A percentile compares a stretch with the other conserved stretches of the same genome.
These are phyloP conservation scores for Inonotus hispidus DNA, from an alignment of 1,284 basidiomycete species.

Conservation along the genomic window DNA sequence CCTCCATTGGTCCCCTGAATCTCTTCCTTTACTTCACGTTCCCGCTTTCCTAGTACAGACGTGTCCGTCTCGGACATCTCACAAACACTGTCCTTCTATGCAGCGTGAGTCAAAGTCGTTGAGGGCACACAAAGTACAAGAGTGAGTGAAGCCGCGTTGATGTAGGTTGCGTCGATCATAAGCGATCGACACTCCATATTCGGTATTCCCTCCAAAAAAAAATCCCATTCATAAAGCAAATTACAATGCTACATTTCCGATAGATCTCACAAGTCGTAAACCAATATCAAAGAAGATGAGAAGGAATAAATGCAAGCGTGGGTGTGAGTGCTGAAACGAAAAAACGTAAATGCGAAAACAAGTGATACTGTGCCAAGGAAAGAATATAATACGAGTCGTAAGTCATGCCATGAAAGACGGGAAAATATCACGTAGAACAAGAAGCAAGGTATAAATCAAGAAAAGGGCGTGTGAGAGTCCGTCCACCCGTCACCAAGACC, in stretches of 20 bases:
- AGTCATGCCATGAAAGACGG: background rate
- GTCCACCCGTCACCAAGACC: background rate
- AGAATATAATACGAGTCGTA: background rate
- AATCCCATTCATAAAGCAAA: background rate
- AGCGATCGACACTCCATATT: background rate
- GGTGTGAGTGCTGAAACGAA: background rate
- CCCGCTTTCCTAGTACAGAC: slow-evolving; percentile 60
- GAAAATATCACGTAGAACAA: background rate
- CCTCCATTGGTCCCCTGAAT: slow-evolving; percentile 21
- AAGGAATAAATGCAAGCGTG: background rate
- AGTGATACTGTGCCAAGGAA: background rate
- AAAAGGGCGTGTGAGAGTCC: no score
- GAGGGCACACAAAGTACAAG: background rate
- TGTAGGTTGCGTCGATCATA: background rate
- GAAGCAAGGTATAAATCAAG: background rate
- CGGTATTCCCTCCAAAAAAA: background rate
- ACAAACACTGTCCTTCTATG: no score
- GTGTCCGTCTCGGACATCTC: slow-evolving; percentile 37
- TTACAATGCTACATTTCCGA: background rate
- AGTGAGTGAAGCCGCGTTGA: background rate
- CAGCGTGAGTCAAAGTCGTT: background rate
- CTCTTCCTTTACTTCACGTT: slow-evolving; percentile 35
- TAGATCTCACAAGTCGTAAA: background rate
- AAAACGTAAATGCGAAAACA: background rate
- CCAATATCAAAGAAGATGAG: background rate